Evolutionary conservation across 331 rosid genomes (phyloP).

Genomic region (Quercus phellos): DNA sequence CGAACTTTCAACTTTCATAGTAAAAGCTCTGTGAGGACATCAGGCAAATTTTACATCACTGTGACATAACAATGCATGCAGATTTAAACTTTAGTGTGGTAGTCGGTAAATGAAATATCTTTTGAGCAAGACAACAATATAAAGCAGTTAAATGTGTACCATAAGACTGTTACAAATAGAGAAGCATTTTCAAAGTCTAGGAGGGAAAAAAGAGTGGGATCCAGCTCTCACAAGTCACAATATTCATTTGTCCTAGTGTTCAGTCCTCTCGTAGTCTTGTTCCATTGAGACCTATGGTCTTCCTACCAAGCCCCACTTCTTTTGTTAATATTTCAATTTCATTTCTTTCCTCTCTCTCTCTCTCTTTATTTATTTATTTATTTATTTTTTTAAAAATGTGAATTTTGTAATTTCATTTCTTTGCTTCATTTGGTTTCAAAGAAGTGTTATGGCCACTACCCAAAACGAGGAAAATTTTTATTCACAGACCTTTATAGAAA

Average conservation of each 20-base stretch:
- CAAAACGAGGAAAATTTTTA: no score
- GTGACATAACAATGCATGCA: neutral
- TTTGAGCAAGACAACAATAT: conserved; percentile 12
- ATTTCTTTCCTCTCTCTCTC: neutral
- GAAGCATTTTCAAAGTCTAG: neutral
- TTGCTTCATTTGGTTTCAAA: no score
- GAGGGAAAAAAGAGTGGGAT: neutral
- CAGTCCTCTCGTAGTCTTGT: conserved; percentile 26
- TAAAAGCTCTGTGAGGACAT: no score
- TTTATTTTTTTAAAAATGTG: neutral
- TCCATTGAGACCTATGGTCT: conserved; percentile 11
- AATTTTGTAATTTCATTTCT: no score
- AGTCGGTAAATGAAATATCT: neutral
- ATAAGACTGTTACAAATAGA: conserved; percentile 10
- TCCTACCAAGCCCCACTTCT: conserved; percentile 5
- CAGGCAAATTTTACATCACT: no score
- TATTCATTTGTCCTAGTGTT: neutral
- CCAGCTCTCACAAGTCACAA: conserved; percentile 19
- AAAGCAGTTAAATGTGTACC: conserved; percentile 9
- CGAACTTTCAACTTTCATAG: no score
- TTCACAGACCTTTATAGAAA: no score
- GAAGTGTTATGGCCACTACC: no score
- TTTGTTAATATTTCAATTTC: neutral
- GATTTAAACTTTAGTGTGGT: neutral
- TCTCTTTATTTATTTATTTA: no score